phyloP scores from a whole-genome alignment of 2,329 filamentous ascomycete species.

The Pyrenophora seminiperda region DNA sequence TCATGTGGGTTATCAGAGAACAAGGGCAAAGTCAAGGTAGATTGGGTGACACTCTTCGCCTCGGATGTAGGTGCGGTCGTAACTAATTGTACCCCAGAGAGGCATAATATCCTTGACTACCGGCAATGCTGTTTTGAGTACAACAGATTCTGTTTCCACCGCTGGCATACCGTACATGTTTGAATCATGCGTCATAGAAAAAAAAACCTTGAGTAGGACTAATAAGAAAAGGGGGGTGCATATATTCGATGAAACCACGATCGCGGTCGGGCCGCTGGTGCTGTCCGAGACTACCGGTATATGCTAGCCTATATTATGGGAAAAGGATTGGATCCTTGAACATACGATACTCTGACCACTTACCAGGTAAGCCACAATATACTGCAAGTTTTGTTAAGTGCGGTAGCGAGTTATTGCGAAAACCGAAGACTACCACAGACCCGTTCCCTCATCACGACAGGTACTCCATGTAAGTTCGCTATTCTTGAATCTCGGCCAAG shows the following conservation, averaged over 20 bases:
- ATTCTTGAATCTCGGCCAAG: too few species aligned
- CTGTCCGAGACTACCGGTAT: neutral
- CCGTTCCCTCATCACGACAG: too few species aligned
- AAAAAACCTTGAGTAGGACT: slow-evolving; percentile 8
- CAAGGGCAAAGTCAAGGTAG: slow-evolving; percentile 58
- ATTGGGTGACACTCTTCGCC: slow-evolving; percentile 60
- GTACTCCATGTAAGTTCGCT: too few species aligned
- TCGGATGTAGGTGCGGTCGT: slow-evolving; percentile 47
- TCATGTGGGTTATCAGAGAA: slow-evolving; percentile 67
- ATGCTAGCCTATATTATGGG: too few species aligned
- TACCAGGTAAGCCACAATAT: too few species aligned
- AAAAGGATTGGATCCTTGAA: too few species aligned
- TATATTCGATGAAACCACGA: neutral
- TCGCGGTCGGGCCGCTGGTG: neutral
- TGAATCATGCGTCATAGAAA: slow-evolving; percentile 24
- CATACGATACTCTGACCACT: too few species aligned
- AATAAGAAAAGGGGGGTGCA: neutral
- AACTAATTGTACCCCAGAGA: slow-evolving; percentile 38
- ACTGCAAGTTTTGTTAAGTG: too few species aligned
- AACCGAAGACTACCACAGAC: too few species aligned
- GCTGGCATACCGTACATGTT: slow-evolving; percentile 55
- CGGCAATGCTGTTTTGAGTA: slow-evolving; percentile 52
- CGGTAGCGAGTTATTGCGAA: too few species aligned
- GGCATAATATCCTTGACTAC: slow-evolving; percentile 33
- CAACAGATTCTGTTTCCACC: slow-evolving; percentile 56